These are phyloP conservation scores for sunflower (Helianthus annuus) DNA, from an alignment of 129 eudicot species.

Conservation along the genomic window HanXRQr2.0-SUNRISE NC_035442.2:21475665-21476164, in stretches of 20 bases:
- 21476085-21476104: too few species aligned
- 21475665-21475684: too few species aligned
- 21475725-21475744: too few species aligned
- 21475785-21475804: too few species aligned
- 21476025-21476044: constrained; percentile 1
- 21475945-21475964: constrained; percentile 10
- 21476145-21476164: neutral
- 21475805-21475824: too few species aligned
- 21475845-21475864: neutral
- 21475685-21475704: too few species aligned
- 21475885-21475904: constrained; percentile 25
- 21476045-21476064: neutral
- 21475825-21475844: too few species aligned
- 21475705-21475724: too few species aligned
- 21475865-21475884: neutral
- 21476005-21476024: constrained; percentile 4
- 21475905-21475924: neutral
- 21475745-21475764: neutral
- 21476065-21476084: neutral
- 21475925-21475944: constrained; percentile 19
- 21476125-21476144: neutral
- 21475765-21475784: neutral
- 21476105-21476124: neutral
- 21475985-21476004: neutral
- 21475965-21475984: neutral